Percentiles rank a stretch among this genome's conserved stretches.
Evolutionary conservation across 331 rosid genomes (phyloP).

Genomic region (Pyrus hybrid): DNA sequence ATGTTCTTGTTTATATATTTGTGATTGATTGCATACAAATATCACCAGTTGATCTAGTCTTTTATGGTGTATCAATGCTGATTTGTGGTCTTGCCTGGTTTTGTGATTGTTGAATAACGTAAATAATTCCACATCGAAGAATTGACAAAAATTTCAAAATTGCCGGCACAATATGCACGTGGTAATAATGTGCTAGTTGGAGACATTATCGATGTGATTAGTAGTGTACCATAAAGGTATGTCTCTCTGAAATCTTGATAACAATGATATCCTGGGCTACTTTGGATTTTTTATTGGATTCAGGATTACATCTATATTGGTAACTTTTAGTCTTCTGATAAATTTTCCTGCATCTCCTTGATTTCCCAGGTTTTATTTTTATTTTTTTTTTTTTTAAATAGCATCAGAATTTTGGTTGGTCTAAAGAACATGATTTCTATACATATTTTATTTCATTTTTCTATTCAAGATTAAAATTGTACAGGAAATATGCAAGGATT

Average conservation of each 20-base stretch:
- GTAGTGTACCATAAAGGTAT: no score
- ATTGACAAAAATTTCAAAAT: neutral
- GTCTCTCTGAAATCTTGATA: neutral
- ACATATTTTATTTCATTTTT: neutral
- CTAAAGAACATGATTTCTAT: neutral
- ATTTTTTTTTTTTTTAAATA: neutral
- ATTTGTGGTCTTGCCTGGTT: neutral
- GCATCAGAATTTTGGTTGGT: neutral
- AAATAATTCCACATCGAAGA: neutral
- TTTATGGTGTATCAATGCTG: neutral
- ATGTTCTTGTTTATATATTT: neutral
- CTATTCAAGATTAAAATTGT: neutral
- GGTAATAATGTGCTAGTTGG: no score
- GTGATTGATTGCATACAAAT: neutral
- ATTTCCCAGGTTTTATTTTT: neutral
- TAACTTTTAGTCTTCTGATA: neutral
- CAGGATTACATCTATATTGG: no score
- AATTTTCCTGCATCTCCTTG: neutral
- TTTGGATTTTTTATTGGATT: neutral
- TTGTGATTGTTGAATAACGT: neutral
- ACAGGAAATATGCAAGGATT: neutral
- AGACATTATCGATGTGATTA: no score
- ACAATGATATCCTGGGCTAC: neutral
- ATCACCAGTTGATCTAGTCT: neutral
- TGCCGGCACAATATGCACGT: no score